A percentile compares a stretch with the other conserved stretches of the same genome.
These are phyloP conservation scores for Ceratocystis colombiana DNA, from an alignment of 2,329 filamentous ascomycete species.

Conservation along the genomic window DNA sequence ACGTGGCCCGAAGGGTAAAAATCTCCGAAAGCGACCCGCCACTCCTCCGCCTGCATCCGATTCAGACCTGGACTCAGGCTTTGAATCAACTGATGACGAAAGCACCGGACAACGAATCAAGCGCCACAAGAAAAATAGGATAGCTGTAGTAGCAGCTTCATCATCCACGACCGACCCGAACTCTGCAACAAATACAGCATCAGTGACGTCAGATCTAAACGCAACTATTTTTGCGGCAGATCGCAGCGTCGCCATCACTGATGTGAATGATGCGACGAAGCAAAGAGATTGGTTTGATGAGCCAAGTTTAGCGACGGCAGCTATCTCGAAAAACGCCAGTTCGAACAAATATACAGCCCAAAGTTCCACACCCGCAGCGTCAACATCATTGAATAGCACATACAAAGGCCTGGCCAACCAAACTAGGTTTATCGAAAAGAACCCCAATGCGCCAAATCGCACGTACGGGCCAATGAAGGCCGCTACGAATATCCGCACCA, in stretches of 20 bases:
- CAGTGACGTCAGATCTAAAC: slow-evolving; percentile 33
- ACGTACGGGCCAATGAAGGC: slow-evolving; percentile 79
- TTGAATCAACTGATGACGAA: slow-evolving; percentile 18
- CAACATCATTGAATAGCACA: slow-evolving; percentile 40
- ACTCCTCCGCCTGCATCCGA: slow-evolving; percentile 19
- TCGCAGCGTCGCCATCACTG: slow-evolving; percentile 48
- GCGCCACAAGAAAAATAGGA: slow-evolving; percentile 17
- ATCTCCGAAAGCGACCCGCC: slow-evolving; percentile 21
- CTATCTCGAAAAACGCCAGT: neutral
- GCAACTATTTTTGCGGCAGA: slow-evolving; percentile 51
- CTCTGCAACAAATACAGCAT: slow-evolving; percentile 27
- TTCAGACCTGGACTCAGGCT: slow-evolving; percentile 19
- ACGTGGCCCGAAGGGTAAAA: slow-evolving; percentile 18
- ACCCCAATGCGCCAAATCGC: slow-evolving; percentile 59
- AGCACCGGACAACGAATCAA: slow-evolving; percentile 14
- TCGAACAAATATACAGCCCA: neutral
- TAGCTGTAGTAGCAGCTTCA: slow-evolving; percentile 4
- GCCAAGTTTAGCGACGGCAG: slow-evolving; percentile 43
- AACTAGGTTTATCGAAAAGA: slow-evolving; percentile 67
- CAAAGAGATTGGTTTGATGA: slow-evolving; percentile 84
- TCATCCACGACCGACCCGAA: slow-evolving; percentile 23
- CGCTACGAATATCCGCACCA: slow-evolving; percentile 77
- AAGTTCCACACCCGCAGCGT: slow-evolving; percentile 33
- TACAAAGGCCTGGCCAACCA: slow-evolving; percentile 69
- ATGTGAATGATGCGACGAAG: slow-evolving; percentile 80